Evolutionary conservation across 1,284 basidiomycete species (phyloP), one percentile per base, ranked within the genome.

Genomic region (Sphaerobolus stellatus): DNA sequence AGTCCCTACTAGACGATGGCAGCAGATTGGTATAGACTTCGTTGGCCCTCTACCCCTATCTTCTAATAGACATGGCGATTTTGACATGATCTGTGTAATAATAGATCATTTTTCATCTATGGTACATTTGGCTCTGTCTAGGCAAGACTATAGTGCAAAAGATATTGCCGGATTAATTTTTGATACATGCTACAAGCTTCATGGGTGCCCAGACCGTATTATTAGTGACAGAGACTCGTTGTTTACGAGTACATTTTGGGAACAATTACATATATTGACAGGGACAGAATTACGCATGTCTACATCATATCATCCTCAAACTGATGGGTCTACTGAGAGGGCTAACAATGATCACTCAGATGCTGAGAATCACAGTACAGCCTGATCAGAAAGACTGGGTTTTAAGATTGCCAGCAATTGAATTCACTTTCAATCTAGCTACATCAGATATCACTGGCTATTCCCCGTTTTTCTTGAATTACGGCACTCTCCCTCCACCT

Each of bases 171-270:
- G 75, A 56, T 22, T 77, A 1, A 59, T 77, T 18, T 72, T 76
- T 44, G 62, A 67, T 4, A 34, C 64, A 4, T 61, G 78, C 0
- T 72, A 75, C 40, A 69, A 68, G 40, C 64, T 74, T n/a, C 71
- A 77, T 57, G 74, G 76, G 0, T 49, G 78, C 1, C 77, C 70
- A 0, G 55, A 60, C 5, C 55, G 57, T 0, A 76, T 82, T 29
- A 60, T 79, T 4, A 71, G 68, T 25, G 71, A 79, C 54, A 61
- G 72, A 3, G 75, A 79, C 53, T 60, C 66, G 0, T 58, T 73
- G 6, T 81, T 79, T 58, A 74, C 73, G 0, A 64, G 68, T n/a
- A 29, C 47, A 18, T 73, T 80, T 58, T 82, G 78, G 77, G 65
- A 59, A 7, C 52, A 67, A 1, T 55, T 79, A 0, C 60, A 74